Base-by-base conservation (phyloP, 1,284 basidiomycete genomes). In the Fistulina hepatica region DNA sequence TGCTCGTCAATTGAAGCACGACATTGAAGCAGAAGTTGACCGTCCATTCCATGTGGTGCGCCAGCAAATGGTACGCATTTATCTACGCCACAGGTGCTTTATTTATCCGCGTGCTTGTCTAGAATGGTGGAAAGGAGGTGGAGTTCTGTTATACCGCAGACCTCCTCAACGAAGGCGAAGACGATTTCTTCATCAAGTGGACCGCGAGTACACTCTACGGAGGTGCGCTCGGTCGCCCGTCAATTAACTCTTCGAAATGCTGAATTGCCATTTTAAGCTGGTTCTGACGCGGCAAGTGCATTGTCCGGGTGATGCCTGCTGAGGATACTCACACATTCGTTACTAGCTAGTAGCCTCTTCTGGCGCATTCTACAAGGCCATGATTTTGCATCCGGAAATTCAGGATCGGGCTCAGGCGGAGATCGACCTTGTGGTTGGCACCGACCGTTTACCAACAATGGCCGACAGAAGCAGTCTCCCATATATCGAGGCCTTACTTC, bases 151-250 rank as follows among this genome's bases (percentile, higher is more conserved):
- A n/a, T n/a, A n/a, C n/a, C n/a, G n/a, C n/a, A n/a, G n/a, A n/a
- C n/a, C n/a, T n/a, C n/a, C n/a, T n/a, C n/a, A n/a, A n/a, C n/a
- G n/a, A n/a, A 28, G 53, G 53, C 2, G 65, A 73, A 40, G 71
- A 73, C 44, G 69, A 71, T 37, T 64, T 67, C 36, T 60, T 69
- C 41, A 57, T 78, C 39, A 76, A 72, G 48, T 76, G 75, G 75
- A 65, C 71, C 37, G 59, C 72, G 16, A 71, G 72, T 23, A 76
- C 73, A 16, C 49, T 78, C 30, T 76, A 75, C 50, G 28, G 15
- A 9, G 28, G 28, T 67, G 68, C 34, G 75, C 73, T 71, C 44
- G 34, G 56, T 47, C n/a, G n/a, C 28, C 17, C 26, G 17, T 20
- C 16, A 13, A 21, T 28, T 32, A 31, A 19, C 19, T n/a, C 21